These are phyloP conservation scores for Macrocystidia cucumis DNA, from an alignment of 1,284 basidiomycete genomes.

Conservation along the genomic window DNA sequence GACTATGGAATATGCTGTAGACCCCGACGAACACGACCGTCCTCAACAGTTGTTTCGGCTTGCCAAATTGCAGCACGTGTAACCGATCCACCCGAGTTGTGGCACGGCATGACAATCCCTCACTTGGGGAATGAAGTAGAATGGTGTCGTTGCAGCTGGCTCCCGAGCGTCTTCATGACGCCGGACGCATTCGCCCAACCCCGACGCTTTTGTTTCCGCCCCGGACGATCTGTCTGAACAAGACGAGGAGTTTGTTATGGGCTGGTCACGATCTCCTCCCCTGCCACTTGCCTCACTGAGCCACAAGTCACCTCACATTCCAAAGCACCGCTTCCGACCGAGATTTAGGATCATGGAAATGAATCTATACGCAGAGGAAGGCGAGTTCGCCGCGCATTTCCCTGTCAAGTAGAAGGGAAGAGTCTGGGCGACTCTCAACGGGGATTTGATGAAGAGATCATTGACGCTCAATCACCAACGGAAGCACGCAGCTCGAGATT, in stretches of 20 bases:
- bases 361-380: constrained; percentile 78
- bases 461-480: constrained; percentile 73
- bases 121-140: too few species aligned
- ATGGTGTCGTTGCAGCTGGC: too few species aligned
- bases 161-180: too few species aligned
- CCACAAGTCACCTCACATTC: constrained; percentile 4
- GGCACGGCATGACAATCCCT: too few species aligned
- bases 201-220: too few species aligned
- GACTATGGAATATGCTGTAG: too few species aligned
- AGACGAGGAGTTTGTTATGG: constrained; percentile 20
- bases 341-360: constrained; percentile 73
- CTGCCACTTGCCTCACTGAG: constrained; percentile 26
- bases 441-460: constrained; percentile 94
- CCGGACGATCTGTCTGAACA: too few species aligned
- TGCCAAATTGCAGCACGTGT: too few species aligned
- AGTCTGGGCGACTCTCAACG: constrained; percentile 74
- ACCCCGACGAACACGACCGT: too few species aligned
- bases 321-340: constrained; percentile 12
- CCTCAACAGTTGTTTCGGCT: too few species aligned
- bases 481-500: constrained; percentile 86
- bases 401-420: constrained; percentile 84
- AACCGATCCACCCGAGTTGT: too few species aligned
- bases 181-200: too few species aligned
- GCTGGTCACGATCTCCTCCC: constrained; percentile 49
- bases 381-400: constrained; percentile 89